These are phyloP conservation scores for Aspergillus indologenus DNA, from an alignment of 495 filamentous ascomycete species.

Conservation along the genomic window DNA sequence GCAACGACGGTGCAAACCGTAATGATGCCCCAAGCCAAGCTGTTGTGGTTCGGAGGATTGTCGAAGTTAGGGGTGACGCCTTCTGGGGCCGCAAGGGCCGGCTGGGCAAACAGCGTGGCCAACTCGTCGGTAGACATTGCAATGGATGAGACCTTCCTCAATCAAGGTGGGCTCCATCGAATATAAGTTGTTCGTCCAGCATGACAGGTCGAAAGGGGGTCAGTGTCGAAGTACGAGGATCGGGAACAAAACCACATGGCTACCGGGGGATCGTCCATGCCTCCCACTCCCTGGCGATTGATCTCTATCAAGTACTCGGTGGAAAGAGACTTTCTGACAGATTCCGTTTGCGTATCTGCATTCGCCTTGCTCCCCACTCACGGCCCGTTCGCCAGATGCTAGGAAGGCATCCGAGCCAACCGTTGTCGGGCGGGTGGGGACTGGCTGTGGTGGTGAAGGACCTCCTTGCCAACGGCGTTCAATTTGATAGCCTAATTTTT, in stretches of 20 bases:
- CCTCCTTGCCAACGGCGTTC: background rate
- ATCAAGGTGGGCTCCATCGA: background rate
- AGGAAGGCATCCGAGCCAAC: background rate
- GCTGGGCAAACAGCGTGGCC: slow-evolving; percentile 8
- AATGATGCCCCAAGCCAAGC: slow-evolving; percentile 22
- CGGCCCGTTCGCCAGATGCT: background rate
- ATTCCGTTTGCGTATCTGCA: background rate
- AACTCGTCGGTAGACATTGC: slow-evolving; percentile 7
- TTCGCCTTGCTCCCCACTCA: background rate
- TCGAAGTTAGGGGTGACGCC: slow-evolving; percentile 27
- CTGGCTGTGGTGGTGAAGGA: background rate
- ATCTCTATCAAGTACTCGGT: background rate
- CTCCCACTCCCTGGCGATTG: background rate
- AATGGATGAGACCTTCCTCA: background rate
- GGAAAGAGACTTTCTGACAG: background rate
- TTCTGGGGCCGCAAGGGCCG: slow-evolving; percentile 19
- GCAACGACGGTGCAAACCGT: slow-evolving; percentile 19
- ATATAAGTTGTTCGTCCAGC: background rate
- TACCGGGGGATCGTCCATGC: background rate
- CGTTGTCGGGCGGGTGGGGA: background rate
- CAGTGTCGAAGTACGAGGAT: background rate
- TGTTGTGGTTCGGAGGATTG: slow-evolving; percentile 31
- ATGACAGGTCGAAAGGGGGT: background rate
- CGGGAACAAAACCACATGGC: background rate
- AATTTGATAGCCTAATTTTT: background rate